Conservation (phyloP, 2,329 filamentous ascomycete genomes). For the Madurella mycetomatis region DNA sequence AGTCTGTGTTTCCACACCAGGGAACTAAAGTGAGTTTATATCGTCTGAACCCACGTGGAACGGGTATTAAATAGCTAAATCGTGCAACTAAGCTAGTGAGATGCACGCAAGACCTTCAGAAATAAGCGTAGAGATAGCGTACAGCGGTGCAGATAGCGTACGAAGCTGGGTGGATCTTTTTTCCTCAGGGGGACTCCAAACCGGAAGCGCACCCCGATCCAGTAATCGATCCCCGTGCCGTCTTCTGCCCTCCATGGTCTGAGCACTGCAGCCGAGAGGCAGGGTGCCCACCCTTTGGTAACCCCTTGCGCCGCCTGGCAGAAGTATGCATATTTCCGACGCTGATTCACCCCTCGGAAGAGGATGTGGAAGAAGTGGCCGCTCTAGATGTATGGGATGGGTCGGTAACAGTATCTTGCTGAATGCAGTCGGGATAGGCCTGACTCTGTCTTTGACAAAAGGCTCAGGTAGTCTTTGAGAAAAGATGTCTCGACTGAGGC, state of each 20-base stretch:
- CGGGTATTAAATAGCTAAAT: no score
- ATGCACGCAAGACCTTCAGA: no score
- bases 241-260: conserved; percentile 14
- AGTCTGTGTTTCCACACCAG: no score
- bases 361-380: conserved; percentile 27
- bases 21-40: no score
- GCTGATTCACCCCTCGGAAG: conserved; percentile 25
- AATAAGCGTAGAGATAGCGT: no score
- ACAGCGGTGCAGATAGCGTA: no score
- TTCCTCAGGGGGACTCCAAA: no score
- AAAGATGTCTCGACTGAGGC: conserved; percentile 20
- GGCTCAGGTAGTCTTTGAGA: conserved; percentile 8
- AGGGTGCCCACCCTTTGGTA: conserved; percentile 7
- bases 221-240: conserved; percentile 25
- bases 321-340: conserved; percentile 29
- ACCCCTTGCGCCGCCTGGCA: conserved; percentile 22
- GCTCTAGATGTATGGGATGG: conserved; percentile 22
- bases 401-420: conserved; percentile 22
- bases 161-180: no score
- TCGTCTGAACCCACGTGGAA: no score
- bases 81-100: no score
- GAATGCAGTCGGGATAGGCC: conserved; percentile 24
- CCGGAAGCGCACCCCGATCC: conserved; percentile 25
- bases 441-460: conserved; percentile 8
- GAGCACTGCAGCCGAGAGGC: conserved; percentile 20